A percentile compares a stretch with the other conserved stretches of the same genome.
These are phyloP conservation scores for Hyphopichia buzzinii DNA, from an alignment of 1,139 yeast species.

Conservation along the genomic window DNA sequence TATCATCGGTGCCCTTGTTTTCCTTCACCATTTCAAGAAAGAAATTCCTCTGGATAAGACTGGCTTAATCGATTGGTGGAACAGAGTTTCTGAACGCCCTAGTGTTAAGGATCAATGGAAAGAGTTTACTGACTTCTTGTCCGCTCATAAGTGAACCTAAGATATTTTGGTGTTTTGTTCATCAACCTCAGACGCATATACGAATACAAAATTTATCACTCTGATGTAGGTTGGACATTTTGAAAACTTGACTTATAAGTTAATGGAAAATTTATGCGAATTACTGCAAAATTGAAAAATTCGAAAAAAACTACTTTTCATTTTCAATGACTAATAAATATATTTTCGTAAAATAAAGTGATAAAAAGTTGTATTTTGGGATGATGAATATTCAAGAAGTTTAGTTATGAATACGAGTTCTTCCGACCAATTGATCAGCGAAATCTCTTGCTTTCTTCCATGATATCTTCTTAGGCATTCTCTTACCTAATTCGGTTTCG, in stretches of 20 bases:
- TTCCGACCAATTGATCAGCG: conserved; percentile 84
- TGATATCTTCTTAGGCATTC: conserved; percentile 87
- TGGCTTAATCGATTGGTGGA: not conserved
- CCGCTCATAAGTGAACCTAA: no score
- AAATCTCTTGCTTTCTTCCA: conserved; percentile 76
- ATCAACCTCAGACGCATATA: no score
- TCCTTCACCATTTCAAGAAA: conserved; percentile 3
- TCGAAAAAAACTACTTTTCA: not conserved
- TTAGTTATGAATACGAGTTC: conserved; percentile 33
- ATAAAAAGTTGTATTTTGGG: no score
- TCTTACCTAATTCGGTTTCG: conserved; percentile 74
- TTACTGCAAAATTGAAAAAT: not conserved
- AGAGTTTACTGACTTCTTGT: not conserved
- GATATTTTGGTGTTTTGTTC: no score
- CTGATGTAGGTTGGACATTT: no score
- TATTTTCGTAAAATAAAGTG: not conserved
- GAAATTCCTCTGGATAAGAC: conserved; percentile 4
- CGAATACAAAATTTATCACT: no score
- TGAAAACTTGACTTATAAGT: no score
- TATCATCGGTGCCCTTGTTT: conserved; percentile 5
- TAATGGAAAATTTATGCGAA: not conserved
- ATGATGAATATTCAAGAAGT: not conserved
- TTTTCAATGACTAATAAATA: not conserved
- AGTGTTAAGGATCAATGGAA: conserved; percentile 1
- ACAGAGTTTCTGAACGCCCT: not conserved